These are phyloP conservation scores for Haematococcus lacustris DNA, from an alignment of 139 green algal species.

Conservation along the genomic window DNA sequence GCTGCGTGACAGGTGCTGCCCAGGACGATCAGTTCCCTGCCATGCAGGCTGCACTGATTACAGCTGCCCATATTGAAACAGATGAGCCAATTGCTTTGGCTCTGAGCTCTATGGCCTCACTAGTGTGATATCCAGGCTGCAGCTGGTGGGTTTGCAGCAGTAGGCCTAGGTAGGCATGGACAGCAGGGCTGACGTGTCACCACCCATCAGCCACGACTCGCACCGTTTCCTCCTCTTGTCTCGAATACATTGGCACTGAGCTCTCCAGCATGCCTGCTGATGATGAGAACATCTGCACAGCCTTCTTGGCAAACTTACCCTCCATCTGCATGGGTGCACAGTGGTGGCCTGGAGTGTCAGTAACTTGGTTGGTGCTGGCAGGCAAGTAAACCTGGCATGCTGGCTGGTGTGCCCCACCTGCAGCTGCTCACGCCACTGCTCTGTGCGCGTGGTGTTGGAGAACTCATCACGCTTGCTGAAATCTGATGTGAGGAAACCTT, in stretches of 20 bases:
- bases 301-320: slow-evolving; percentile 56
- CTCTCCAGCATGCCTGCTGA: background rate
- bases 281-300: slow-evolving; percentile 44
- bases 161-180: background rate
- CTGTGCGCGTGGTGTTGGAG: slow-evolving; percentile 59
- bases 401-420: slow-evolving; percentile 26
- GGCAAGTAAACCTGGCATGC: no score
- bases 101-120: background rate
- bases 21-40: background rate
- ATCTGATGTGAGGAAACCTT: slow-evolving; percentile 73
- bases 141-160: background rate
- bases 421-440: slow-evolving; percentile 77
- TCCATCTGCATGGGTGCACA: slow-evolving; percentile 35
- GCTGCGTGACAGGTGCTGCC: background rate
- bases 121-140: background rate
- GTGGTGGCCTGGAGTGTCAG: background rate
- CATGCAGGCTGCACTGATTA: background rate
- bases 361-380: no score
- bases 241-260: background rate
- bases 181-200: background rate
- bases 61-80: background rate
- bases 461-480: slow-evolving; percentile 80
- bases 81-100: background rate
- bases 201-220: background rate
- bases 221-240: background rate